These are phyloP conservation scores for Berberis vulgaris DNA, from an alignment of 164 flowering plant genomes.

Conservation along the genomic window DNA sequence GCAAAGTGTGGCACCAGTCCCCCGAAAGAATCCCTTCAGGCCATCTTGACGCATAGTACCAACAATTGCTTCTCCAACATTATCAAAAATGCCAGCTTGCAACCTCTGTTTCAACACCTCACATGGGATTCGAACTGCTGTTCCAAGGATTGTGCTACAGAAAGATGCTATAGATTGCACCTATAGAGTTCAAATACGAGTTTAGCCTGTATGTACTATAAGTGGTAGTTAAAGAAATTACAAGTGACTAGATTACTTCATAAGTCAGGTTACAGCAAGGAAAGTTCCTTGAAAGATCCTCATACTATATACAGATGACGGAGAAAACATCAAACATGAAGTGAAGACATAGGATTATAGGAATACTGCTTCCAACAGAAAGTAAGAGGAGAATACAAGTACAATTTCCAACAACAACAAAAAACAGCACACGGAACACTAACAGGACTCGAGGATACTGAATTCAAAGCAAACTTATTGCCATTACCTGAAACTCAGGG, in stretches of 20 bases:
- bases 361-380: too few relatives aligned
- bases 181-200: constrained; percentile 21
- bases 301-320: too few relatives aligned
- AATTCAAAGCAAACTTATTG: not conserved
- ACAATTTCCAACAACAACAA: not conserved
- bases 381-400: too few relatives aligned
- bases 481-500: constrained; percentile 80
- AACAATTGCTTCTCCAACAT: constrained; percentile 89
- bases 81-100: constrained; percentile 92
- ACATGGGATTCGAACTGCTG: constrained; percentile 93
- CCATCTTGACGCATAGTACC: constrained; percentile 95
- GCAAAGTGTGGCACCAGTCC: constrained; percentile 94
- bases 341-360: too few relatives aligned
- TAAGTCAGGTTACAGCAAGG: too few relatives aligned
- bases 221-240: too few relatives aligned
- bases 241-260: too few relatives aligned
- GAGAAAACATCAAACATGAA: too few relatives aligned
- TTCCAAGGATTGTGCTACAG: constrained; percentile 91
- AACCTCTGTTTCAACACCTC: constrained; percentile 93
- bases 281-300: too few relatives aligned
- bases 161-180: constrained; percentile 91
- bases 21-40: constrained; percentile 88
- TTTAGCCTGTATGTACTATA: too few relatives aligned
- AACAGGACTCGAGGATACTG: not conserved
- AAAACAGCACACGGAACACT: not conserved